Percentiles rank a stretch among this genome's conserved stretches.
phyloP scores from a whole-genome alignment of 2,329 filamentous ascomycete species.

The Cladosporium velox region DNA sequence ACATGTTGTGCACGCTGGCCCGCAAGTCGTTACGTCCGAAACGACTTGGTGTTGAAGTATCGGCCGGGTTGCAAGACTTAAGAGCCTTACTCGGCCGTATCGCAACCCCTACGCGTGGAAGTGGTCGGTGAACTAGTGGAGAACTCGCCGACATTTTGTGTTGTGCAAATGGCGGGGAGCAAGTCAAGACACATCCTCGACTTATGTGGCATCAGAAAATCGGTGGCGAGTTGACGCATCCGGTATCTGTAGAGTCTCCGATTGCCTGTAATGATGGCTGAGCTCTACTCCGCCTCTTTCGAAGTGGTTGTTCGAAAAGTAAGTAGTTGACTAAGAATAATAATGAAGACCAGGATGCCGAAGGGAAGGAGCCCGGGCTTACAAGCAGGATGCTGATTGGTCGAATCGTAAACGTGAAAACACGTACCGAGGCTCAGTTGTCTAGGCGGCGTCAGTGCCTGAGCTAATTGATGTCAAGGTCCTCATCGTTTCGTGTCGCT shows the following conservation, averaged over 20 bases:
- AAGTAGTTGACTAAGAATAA: not conserved
- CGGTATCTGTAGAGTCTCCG: not conserved
- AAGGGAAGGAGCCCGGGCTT: not conserved
- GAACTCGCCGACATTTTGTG: not conserved
- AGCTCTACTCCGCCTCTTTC: not conserved
- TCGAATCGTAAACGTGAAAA: not conserved
- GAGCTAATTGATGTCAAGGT: not conserved
- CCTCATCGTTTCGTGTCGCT: constrained; percentile 18
- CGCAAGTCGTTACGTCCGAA: not conserved
- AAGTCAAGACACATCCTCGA: too few relatives aligned
- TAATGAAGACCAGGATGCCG: not conserved
- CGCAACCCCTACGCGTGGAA: not conserved
- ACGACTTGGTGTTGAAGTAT: not conserved
- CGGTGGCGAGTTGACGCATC: not conserved
- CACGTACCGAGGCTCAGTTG: constrained; percentile 3
- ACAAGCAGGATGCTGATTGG: not conserved
- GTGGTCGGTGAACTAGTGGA: not conserved
- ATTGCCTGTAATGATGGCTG: not conserved
- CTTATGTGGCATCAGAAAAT: not conserved
- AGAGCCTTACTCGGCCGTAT: constrained; percentile 2
- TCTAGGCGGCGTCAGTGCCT: constrained; percentile 14
- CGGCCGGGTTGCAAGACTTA: not conserved
- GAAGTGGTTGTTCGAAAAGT: not conserved
- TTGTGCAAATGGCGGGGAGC: not conserved
- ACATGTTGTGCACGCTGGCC: not conserved